A percentile compares a stretch with the other conserved stretches of the same genome.
phyloP scores from a whole-genome alignment of 345 rosid species.

The Eucalyptus dawsonii region DNA sequence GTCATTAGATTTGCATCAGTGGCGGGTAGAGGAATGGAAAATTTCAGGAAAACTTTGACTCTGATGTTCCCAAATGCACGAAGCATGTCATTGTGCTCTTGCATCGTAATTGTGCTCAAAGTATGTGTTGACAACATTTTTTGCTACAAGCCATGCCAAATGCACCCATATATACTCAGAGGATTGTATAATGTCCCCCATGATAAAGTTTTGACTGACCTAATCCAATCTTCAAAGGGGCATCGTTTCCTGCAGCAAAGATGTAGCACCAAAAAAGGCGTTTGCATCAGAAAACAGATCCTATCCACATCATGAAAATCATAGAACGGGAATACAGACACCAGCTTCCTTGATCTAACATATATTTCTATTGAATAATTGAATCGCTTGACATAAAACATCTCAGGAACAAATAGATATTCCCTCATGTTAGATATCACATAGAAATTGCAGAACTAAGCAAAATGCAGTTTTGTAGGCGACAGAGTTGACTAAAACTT shows the following conservation, averaged over 20 bases:
- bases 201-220: slow-evolving; percentile 6
- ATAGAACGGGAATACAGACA: not conserved
- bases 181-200: not conserved
- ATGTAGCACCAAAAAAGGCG: not conserved
- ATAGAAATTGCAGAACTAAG: not conserved
- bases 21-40: not conserved
- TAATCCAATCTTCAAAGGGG: slow-evolving; percentile 7
- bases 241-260: slow-evolving; percentile 4
- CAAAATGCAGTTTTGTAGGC: not conserved
- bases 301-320: not conserved
- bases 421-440: not conserved
- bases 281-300: not conserved
- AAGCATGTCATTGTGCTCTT: not conserved
- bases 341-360: not conserved
- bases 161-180: not conserved
- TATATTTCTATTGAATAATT: not conserved
- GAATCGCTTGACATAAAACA: not conserved
- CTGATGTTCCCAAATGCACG: not conserved
- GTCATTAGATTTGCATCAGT: not conserved
- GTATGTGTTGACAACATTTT: not conserved
- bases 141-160: not conserved
- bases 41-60: not conserved
- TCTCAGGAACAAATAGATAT: not conserved
- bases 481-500: not conserved
- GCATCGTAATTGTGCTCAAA: not conserved